Base-by-base conservation (phyloP, 345 rosid species). In the Hirschfeldia incana region DNA sequence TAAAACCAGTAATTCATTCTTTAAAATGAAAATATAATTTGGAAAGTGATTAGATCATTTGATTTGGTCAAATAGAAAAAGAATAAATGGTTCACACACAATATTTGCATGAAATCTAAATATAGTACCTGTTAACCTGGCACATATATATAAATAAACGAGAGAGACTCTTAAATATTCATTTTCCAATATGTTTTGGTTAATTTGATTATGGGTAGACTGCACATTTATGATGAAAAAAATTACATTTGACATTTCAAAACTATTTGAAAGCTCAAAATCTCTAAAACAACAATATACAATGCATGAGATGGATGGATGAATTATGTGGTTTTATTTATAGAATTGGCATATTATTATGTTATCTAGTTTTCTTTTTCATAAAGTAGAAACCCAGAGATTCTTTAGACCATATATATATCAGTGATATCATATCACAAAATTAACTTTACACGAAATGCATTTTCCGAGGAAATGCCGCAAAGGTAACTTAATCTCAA, bases 401-500 rank as follows among this genome's bases (percentile, higher is more conserved):
- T 27, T 59, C 13, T 12, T 29, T 60, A 12, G 34, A 60, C 65
- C 65, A 11, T 34, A 36, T 64, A 12, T 11, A 46, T 46, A 49
- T 49, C 57, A 49, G 57, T 76, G 67, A 16, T 58, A 30, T 76
- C 37, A 16, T 67, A 30, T 59, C 28, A 65, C 63, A 29, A 6
- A 57, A 3, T 59, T 17, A 67, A 6, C 53, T n/a, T 13, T 37
- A 67, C 67, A 33, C 70, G 46, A 29, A 69, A 15, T 53, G 34
- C 70, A 61, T 69, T n/a, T 62, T 77, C 65, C 58, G 0, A 70
- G 75, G 39, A 70, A 77, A 70, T 34, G 6, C 5, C 17, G 7
- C 12, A 36, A 67, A 60, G 64, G 36, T 46, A 51, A 74, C 59
- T 53, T 53, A 16, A 53, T 53, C 27, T 16, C 59, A 53, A 53